phyloP scores from a whole-genome alignment of 2,329 filamentous ascomycete species.

The Rutstroemia sp. region DNA sequence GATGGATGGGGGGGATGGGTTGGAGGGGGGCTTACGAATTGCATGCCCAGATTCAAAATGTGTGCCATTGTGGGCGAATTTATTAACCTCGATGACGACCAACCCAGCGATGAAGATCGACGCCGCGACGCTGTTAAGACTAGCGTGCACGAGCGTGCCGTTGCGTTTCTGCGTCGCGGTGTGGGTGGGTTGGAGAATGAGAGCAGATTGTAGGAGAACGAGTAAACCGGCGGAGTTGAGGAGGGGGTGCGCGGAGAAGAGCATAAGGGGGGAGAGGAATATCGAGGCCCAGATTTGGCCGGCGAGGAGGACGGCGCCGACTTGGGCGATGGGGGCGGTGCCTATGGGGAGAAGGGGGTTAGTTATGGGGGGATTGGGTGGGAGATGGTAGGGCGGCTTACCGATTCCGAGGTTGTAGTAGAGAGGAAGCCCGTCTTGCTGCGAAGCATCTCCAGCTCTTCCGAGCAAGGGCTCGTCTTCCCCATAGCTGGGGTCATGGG shows the following conservation, averaged over 20 bases:
- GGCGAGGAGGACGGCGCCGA: slow-evolving; percentile 67
- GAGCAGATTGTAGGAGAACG: slow-evolving; percentile 68
- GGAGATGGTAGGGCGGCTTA: slow-evolving; percentile 31
- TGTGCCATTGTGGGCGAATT: slow-evolving; percentile 54
- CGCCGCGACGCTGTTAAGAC: slow-evolving; percentile 56
- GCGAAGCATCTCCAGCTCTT: slow-evolving; percentile 63
- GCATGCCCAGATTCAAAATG: slow-evolving; percentile 80
- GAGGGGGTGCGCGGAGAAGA: slow-evolving; percentile 87
- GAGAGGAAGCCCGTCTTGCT: slow-evolving; percentile 56
- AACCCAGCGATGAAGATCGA: slow-evolving; percentile 53
- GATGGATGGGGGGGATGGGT: no score
- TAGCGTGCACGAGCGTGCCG: slow-evolving; percentile 56
- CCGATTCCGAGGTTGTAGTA: slow-evolving; percentile 68
- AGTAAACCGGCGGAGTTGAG: slow-evolving; percentile 60
- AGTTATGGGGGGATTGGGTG: slow-evolving; percentile 1
- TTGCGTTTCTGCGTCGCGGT: slow-evolving; percentile 64
- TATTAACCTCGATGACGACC: slow-evolving; percentile 75
- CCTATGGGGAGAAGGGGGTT: slow-evolving; percentile 41
- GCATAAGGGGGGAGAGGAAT: slow-evolving; percentile 59
- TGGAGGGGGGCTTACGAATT: slow-evolving; percentile 35
- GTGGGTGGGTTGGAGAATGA: slow-evolving; percentile 82
- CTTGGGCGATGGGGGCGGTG: slow-evolving; percentile 73
- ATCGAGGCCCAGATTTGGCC: slow-evolving; percentile 73
- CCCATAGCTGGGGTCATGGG: slow-evolving; percentile 25
- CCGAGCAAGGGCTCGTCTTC: slow-evolving; percentile 69